Percentiles rank a stretch among this genome's conserved stretches.
These are phyloP conservation scores for Zygotorulaspora florentina DNA, from an alignment of 805 yeast species.

Conservation along the genomic window DNA sequence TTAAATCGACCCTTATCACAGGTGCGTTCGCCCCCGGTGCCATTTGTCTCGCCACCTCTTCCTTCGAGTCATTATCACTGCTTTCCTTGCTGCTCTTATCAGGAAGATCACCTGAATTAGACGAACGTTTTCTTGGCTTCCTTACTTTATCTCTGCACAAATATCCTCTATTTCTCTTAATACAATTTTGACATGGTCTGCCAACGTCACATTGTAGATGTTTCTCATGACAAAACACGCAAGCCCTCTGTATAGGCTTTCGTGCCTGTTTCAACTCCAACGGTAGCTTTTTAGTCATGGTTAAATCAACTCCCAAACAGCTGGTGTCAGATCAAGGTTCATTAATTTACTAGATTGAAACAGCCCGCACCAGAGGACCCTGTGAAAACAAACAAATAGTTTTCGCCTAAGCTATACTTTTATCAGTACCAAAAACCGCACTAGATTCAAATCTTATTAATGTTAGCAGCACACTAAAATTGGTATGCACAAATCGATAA, in stretches of 20 bases:
- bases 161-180: constrained; percentile 53
- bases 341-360: background rate
- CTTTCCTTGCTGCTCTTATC: no score
- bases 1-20: background rate
- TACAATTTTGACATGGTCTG: constrained; percentile 70
- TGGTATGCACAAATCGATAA: no score
- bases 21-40: background rate
- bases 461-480: no score
- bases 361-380: background rate
- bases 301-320: no score
- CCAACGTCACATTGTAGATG: constrained; percentile 66
- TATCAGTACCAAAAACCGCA: no score
- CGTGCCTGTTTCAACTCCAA: constrained; percentile 49
- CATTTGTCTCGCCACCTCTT: background rate
- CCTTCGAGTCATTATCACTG: background rate
- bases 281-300: constrained; percentile 61
- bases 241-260: constrained; percentile 64
- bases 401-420: no score
- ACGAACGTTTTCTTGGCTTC: constrained; percentile 31
- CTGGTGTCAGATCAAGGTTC: background rate
- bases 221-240: constrained; percentile 66
- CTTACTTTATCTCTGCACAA: constrained; percentile 57
- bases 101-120: background rate
- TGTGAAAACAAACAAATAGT: background rate
- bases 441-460: no score